Conservation (phyloP, 805 yeast species). For the Starmerella bombicola region DNA sequence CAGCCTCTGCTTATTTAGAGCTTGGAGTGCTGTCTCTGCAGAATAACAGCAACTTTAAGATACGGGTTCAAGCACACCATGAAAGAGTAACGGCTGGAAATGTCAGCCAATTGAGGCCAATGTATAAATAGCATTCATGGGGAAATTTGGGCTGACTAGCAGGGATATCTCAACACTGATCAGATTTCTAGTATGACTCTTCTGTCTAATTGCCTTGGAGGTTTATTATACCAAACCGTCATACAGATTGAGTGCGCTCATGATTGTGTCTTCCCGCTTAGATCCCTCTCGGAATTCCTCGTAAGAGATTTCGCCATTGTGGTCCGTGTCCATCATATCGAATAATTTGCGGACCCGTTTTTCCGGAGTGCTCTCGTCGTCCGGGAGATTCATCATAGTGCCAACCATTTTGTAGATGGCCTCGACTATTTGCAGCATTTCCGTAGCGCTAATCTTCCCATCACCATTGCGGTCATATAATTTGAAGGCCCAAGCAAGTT, state of each 20-base stretch:
- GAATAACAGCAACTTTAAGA: too few species aligned
- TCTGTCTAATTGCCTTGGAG: too few species aligned
- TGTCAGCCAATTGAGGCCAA: too few species aligned
- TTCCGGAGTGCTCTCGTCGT: conserved; percentile 88
- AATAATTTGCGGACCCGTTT: conserved; percentile 73
- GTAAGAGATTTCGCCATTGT: conserved; percentile 55
- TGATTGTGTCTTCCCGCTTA: conserved; percentile 63
- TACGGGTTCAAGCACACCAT: too few species aligned
- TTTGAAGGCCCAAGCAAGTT: conserved; percentile 78
- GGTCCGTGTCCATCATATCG: conserved; percentile 54
- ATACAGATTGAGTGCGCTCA: conserved; percentile 63
- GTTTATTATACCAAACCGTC: conserved; percentile 68
- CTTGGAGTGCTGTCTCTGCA: too few species aligned
- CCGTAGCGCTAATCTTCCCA: conserved; percentile 64
- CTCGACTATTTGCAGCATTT: conserved; percentile 63
- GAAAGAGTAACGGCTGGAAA: too few species aligned
- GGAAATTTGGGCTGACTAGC: too few species aligned
- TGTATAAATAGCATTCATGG: too few species aligned
- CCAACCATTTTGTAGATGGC: conserved; percentile 95
- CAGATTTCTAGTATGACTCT: too few species aligned
- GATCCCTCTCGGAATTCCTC: conserved; percentile 78
- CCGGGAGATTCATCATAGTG: conserved; percentile 75
- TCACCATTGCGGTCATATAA: conserved; percentile 73
- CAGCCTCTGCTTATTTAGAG: too few species aligned
- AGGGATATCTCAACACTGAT: too few species aligned